Evolutionary conservation across 805 yeast genomes (phyloP).

Genomic region (Yarrowia deformans): DNA sequence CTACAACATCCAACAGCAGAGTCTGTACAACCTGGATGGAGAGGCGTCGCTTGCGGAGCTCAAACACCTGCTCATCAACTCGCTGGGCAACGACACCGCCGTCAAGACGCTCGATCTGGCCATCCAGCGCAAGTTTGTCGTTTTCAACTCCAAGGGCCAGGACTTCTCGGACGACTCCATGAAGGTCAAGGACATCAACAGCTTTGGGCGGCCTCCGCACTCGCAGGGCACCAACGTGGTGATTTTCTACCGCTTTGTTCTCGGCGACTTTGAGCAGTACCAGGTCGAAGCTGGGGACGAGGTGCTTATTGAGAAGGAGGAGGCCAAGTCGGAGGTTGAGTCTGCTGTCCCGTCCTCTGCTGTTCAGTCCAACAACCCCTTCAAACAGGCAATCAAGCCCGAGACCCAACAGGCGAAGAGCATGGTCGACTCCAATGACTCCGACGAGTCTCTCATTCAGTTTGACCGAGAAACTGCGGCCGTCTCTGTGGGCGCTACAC

Average conservation of each 20-base stretch:
- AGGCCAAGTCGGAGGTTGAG: not conserved
- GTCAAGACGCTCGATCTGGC: constrained; percentile 21
- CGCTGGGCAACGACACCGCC: constrained; percentile 18
- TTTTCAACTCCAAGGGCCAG: constrained; percentile 33
- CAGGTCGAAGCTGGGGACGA: not conserved
- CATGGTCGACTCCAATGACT: not conserved
- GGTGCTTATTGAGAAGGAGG: not conserved
- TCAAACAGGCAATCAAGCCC: not conserved
- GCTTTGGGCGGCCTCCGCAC: constrained; percentile 29
- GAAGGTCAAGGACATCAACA: constrained; percentile 29
- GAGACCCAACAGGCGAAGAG: no score
- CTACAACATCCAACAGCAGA: constrained; percentile 27
- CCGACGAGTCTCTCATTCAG: not conserved
- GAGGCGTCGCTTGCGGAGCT: constrained; percentile 6
- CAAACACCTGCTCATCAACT: constrained; percentile 8
- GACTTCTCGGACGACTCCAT: constrained; percentile 18
- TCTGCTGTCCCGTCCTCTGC: no score
- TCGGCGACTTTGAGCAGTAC: constrained; percentile 16
- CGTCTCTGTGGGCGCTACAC: not conserved
- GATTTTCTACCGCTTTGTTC: constrained; percentile 13
- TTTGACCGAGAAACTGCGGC: constrained; percentile 6
- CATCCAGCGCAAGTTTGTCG: constrained; percentile 32
- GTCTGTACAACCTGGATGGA: constrained; percentile 31
- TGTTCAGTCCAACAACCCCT: constrained; percentile 11
- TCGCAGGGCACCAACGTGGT: constrained; percentile 21